phyloP scores from a whole-genome alignment of 1,284 basidiomycete species.

The Cystobasidiaceae sp. region DNA sequence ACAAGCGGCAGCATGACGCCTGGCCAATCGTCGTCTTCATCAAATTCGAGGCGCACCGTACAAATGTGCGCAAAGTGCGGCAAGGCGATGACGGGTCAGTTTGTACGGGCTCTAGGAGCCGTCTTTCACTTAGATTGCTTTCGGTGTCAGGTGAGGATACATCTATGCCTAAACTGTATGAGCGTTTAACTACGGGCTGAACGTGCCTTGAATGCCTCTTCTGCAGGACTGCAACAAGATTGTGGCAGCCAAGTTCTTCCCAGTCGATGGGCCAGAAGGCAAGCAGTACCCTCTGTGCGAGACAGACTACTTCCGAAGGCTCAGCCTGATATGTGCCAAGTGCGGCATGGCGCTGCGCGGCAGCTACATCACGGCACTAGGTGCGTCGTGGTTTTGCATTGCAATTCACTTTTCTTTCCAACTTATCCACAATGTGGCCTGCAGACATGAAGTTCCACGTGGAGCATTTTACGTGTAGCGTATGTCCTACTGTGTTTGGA shows the following conservation, averaged over 20 bases:
- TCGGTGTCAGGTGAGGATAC: constrained; percentile 76
- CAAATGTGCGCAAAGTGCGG: constrained; percentile 40
- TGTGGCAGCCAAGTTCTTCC: constrained; percentile 98
- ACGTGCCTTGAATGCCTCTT: not conserved
- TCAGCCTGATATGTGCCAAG: constrained; percentile 94
- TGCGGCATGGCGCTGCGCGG: constrained; percentile 89
- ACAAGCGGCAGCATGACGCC: not conserved
- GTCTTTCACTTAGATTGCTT: constrained; percentile 97
- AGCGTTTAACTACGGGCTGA: not conserved
- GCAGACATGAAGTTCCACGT: constrained; percentile 97
- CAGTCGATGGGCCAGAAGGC: constrained; percentile 79
- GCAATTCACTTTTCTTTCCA: too few relatives aligned
- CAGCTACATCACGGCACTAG: constrained; percentile 98
- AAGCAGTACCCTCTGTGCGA: constrained; percentile 92
- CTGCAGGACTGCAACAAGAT: constrained; percentile 90
- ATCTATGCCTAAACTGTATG: not conserved
- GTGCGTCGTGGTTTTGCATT: too few relatives aligned
- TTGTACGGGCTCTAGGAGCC: constrained; percentile 88
- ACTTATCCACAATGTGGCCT: too few relatives aligned
- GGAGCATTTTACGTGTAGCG: constrained; percentile 98
- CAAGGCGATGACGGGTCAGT: constrained; percentile 54
- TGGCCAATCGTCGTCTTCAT: not conserved
- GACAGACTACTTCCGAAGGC: constrained; percentile 90
- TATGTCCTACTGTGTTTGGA: constrained; percentile 92
- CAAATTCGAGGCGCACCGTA: constrained; percentile 3